Conservation (phyloP, 1,284 basidiomycete genomes). For the Boletus smithii region DNA sequence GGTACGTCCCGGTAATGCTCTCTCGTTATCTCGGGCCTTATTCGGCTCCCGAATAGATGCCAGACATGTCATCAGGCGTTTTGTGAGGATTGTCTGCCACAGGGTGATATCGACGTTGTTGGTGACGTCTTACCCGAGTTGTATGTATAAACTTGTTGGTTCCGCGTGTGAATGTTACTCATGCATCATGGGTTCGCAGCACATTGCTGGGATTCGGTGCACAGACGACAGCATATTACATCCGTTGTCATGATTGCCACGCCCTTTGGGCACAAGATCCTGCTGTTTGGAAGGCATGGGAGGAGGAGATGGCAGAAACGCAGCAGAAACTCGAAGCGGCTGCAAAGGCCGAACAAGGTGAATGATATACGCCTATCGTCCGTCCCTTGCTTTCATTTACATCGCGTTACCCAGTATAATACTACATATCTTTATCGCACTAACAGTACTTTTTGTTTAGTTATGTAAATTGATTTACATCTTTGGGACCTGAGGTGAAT, state of each 20-base stretch:
- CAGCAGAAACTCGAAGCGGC: slow-evolving; percentile 29
- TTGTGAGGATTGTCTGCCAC: slow-evolving; percentile 58
- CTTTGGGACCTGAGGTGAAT: not conserved
- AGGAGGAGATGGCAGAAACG: slow-evolving; percentile 38
- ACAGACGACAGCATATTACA: slow-evolving; percentile 41
- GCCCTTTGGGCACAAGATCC: slow-evolving; percentile 34
- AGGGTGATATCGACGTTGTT: slow-evolving; percentile 46
- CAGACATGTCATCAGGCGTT: slow-evolving; percentile 56
- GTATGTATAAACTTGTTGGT: slow-evolving; percentile 34
- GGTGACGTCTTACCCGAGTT: slow-evolving; percentile 57
- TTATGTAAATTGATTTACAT: not conserved
- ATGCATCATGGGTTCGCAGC: slow-evolving; percentile 28
- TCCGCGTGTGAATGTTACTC: slow-evolving; percentile 7
- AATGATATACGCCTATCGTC: not conserved
- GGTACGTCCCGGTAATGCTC: slow-evolving; percentile 30
- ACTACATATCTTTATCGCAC: not conserved
- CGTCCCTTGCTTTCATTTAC: not conserved
- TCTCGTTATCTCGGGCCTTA: not conserved
- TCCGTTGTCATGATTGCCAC: slow-evolving; percentile 47
- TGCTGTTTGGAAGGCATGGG: slow-evolving; percentile 34
- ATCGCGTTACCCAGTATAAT: not conserved
- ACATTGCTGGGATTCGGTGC: slow-evolving; percentile 39
- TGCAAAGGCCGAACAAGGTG: not conserved
- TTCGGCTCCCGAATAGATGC: slow-evolving; percentile 39
- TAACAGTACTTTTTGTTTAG: not conserved